Percentiles rank a stretch among this genome's conserved stretches.
Evolutionary conservation across 352 stramenopile species (phyloP).

Genomic region (Thraustochytrium striatum): DNA sequence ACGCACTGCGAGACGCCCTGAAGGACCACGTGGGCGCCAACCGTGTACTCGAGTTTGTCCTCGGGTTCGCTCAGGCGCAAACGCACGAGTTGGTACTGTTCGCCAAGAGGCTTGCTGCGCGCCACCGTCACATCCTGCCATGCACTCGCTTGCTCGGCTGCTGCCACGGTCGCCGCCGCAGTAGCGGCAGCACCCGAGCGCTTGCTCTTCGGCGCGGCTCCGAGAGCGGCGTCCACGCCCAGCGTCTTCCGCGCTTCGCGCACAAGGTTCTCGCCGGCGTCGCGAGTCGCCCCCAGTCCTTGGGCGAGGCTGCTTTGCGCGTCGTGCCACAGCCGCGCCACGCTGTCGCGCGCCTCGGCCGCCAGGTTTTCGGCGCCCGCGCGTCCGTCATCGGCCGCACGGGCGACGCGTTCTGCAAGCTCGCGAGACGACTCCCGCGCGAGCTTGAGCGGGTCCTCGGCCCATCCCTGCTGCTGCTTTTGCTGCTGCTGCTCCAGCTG

Average conservation of each 20-base stretch:
- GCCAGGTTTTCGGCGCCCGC: no score
- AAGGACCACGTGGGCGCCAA: neutral
- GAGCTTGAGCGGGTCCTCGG: no score
- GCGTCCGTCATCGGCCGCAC: no score
- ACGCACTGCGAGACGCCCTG: neutral
- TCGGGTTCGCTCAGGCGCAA: neutral
- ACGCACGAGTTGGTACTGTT: neutral
- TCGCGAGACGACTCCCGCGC: no score
- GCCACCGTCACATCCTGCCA: neutral
- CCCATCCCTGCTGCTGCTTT: no score
- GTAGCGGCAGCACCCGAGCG: neutral
- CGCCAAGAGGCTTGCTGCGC: constrained; percentile 9
- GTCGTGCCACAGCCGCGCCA: neutral
- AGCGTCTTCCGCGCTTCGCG: no score
- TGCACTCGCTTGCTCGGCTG: neutral
- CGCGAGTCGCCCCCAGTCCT: no score
- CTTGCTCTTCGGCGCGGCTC: neutral
- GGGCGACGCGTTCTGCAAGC: no score
- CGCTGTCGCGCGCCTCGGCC: no score
- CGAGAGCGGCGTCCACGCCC: neutral
- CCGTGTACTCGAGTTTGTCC: neutral
- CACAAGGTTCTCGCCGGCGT: no score
- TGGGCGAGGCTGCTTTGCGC: neutral
- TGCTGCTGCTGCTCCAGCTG: neutral
- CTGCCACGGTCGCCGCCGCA: neutral